Conservation (phyloP, 148 eudicot genomes). For the Hydrangea macrophylla region DNA sequence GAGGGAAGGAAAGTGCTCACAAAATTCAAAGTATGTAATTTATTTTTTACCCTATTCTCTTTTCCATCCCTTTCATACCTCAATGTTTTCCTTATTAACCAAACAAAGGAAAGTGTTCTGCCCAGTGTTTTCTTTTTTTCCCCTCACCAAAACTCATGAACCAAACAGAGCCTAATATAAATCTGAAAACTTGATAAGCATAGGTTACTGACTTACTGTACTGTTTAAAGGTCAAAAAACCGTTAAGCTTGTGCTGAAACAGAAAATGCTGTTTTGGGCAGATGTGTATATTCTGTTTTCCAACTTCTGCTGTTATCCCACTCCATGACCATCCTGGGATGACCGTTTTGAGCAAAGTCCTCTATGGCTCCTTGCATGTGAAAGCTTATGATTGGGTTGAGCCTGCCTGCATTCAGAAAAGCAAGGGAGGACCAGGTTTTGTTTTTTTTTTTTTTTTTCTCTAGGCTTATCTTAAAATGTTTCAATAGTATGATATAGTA, state of each 20-base stretch:
- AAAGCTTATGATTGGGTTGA: conserved; percentile 97
- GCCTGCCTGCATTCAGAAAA: conserved; percentile 48
- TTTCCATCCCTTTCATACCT: no score
- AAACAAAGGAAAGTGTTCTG: no score
- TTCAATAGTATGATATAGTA: not conserved
- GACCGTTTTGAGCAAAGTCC: conserved; percentile 95
- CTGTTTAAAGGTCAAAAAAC: no score
- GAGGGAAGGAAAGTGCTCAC: no score
- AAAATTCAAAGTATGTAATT: no score
- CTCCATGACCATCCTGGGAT: conserved; percentile 96
- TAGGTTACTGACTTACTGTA: no score
- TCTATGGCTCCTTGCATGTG: conserved; percentile 95
- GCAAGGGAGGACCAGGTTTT: conserved; percentile 43
- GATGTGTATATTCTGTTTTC: conserved; percentile 96
- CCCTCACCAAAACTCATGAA: no score
- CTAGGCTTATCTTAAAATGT: conserved; percentile 46
- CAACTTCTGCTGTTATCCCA: conserved; percentile 90
- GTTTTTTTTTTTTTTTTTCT: no score
- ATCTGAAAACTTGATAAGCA: no score
- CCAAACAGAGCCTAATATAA: not conserved
- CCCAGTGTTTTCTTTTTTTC: no score
- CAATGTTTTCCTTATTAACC: no score
- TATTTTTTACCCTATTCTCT: no score
- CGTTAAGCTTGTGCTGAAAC: conserved; percentile 3
- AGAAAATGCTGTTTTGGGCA: conserved; percentile 32